Conservation (phyloP, 768 basidiomycete species). For the Pleurotus tuber-regium region DNA sequence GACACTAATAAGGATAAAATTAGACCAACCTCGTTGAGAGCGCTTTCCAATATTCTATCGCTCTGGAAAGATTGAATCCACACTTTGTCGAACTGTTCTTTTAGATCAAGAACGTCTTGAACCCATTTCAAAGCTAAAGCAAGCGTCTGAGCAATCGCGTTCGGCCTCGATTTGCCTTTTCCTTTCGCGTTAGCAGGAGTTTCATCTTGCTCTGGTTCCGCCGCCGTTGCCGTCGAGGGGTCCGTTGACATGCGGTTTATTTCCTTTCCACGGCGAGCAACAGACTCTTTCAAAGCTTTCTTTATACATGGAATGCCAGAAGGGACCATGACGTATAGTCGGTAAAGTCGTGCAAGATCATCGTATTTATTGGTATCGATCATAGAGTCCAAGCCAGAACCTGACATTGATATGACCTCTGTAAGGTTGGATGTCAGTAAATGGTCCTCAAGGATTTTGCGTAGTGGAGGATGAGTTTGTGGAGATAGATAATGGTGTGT, state of each 20-base stretch:
- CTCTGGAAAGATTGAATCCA: constrained; percentile 69
- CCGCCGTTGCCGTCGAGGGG: constrained; percentile 34
- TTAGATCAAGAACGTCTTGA: constrained; percentile 83
- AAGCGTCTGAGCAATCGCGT: constrained; percentile 46
- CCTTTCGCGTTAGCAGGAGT: constrained; percentile 44
- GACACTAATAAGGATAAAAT: neutral
- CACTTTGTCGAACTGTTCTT: constrained; percentile 84
- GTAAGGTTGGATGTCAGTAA: constrained; percentile 77
- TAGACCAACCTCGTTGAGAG: constrained; percentile 73
- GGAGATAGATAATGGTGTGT: constrained; percentile 84
- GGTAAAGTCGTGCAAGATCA: constrained; percentile 78
- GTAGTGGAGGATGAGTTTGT: constrained; percentile 65
- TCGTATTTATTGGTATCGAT: constrained; percentile 74
- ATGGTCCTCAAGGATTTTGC: constrained; percentile 70
- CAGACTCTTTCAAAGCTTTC: constrained; percentile 66
- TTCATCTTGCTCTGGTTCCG: constrained; percentile 31
- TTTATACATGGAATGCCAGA: constrained; percentile 65
- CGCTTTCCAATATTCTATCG: constrained; percentile 76
- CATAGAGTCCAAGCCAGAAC: constrained; percentile 87
- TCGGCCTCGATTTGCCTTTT: constrained; percentile 37
- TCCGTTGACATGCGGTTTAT: constrained; percentile 67
- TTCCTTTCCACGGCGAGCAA: constrained; percentile 70
- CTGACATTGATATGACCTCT: constrained; percentile 73
- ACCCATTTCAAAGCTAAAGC: constrained; percentile 87
- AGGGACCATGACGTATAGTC: constrained; percentile 66